Conservation (phyloP, 305 asterid genomes). For the Fraxinus xanthoxyloides region DNA sequence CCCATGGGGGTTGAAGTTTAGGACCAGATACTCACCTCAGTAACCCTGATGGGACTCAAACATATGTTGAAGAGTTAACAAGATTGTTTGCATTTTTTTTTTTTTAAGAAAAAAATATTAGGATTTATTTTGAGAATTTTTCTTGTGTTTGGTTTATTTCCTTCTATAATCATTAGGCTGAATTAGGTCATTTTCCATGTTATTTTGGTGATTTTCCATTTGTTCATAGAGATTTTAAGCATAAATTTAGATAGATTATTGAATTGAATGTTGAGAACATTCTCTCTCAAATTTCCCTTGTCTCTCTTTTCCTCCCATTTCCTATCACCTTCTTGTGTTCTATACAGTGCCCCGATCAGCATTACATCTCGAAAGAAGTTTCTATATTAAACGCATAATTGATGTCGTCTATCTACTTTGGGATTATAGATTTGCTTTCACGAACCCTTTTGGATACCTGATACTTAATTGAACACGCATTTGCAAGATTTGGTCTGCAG, state of each 20-base stretch:
- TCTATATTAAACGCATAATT: not conserved
- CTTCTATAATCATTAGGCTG: not conserved
- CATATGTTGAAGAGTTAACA: too few relatives aligned
- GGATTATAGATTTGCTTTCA: not conserved
- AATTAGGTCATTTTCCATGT: not conserved
- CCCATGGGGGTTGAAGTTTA: too few relatives aligned
- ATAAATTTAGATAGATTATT: too few relatives aligned
- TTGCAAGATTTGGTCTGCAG: not conserved
- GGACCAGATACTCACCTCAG: too few relatives aligned
- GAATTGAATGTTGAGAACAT: not conserved
- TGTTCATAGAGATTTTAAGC: not conserved
- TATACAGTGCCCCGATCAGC: not conserved
- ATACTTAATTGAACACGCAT: not conserved
- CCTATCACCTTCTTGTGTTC: not conserved
- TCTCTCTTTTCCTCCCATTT: not conserved
- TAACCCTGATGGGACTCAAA: too few relatives aligned
- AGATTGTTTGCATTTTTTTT: too few relatives aligned
- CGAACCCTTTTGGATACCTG: not conserved
- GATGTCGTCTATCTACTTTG: not conserved
- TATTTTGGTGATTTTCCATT: not conserved
- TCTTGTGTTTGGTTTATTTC: not conserved
- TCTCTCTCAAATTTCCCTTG: not conserved
- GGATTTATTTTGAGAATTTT: too few relatives aligned
- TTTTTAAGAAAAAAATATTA: too few relatives aligned
- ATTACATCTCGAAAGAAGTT: not conserved